Conservation (phyloP, 208 protist species). For the Sergeia podlipaevii region DNA sequence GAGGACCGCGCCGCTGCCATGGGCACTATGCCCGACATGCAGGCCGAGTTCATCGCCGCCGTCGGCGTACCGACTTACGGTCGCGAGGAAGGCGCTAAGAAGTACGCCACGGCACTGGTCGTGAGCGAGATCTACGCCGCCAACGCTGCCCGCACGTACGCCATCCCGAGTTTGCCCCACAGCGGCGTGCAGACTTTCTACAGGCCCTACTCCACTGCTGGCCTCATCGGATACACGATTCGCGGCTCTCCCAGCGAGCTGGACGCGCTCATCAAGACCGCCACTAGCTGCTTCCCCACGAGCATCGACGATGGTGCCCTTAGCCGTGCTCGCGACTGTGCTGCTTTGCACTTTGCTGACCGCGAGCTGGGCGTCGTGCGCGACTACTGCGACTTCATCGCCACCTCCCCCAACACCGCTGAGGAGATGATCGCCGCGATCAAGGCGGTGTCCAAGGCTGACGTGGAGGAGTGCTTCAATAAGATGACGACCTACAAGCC, state of each 20-base stretch:
- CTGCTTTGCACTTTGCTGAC: constrained; percentile 31
- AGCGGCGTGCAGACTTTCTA: constrained; percentile 65
- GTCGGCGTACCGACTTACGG: constrained; percentile 60
- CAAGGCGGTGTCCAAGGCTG: constrained; percentile 34
- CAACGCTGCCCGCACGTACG: constrained; percentile 22
- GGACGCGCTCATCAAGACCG: constrained; percentile 22
- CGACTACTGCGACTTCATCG: constrained; percentile 85
- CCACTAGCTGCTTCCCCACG: constrained; percentile 34
- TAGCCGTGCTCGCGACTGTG: constrained; percentile 30
- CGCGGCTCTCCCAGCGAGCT: constrained; percentile 47
- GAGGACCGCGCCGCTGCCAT: constrained; percentile 69
- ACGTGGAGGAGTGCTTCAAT: constrained; percentile 52
- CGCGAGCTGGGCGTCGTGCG: constrained; percentile 58
- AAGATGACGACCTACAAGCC: constrained; percentile 33
- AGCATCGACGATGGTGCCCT: constrained; percentile 26
- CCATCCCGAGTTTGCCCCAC: constrained; percentile 20
- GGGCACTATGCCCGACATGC: constrained; percentile 83
- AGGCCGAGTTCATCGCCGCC: constrained; percentile 68
- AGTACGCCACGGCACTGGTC: constrained; percentile 68
- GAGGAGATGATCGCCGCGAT: constrained; percentile 56
- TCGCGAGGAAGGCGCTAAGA: constrained; percentile 37
- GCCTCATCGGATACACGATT: constrained; percentile 76
- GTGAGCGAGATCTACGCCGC: constrained; percentile 57
- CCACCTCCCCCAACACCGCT: constrained; percentile 29
- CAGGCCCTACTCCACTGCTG: constrained; percentile 69